These are phyloP conservation scores for Leccinum huronense DNA, from an alignment of 1,284 basidiomycete genomes.

Conservation along the genomic window DNA sequence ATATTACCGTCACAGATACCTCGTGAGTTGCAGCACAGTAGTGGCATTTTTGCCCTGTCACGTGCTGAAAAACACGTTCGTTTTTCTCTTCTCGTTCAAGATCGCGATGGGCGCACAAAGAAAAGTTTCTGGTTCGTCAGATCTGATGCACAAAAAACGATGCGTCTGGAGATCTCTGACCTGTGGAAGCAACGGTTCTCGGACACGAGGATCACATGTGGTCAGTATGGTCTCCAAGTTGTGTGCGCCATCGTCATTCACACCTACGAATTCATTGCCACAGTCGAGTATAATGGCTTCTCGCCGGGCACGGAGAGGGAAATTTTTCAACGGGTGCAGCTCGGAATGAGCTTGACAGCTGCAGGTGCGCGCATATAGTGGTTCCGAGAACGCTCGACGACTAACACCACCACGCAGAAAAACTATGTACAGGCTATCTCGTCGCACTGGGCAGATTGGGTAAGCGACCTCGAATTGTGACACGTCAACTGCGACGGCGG, in stretches of 20 bases:
- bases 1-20: slow-evolving; percentile 42
- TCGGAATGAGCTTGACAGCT: slow-evolving; percentile 67
- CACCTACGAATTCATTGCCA: neutral
- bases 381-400: neutral
- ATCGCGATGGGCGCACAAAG: slow-evolving; percentile 49
- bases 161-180: slow-evolving; percentile 49
- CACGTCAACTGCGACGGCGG: slow-evolving; percentile 53
- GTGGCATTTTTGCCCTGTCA: neutral
- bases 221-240: slow-evolving; percentile 38
- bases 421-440: slow-evolving; percentile 61
- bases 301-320: slow-evolving; percentile 56
- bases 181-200: slow-evolving; percentile 49
- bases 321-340: slow-evolving; percentile 75
- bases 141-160: slow-evolving; percentile 41
- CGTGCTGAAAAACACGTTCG: slow-evolving; percentile 2
- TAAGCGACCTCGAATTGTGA: slow-evolving; percentile 50
- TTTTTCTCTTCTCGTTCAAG: slow-evolving; percentile 27
- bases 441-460: slow-evolving; percentile 58
- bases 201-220: slow-evolving; percentile 58
- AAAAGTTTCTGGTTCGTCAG: slow-evolving; percentile 60
- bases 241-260: slow-evolving; percentile 1
- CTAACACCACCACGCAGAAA: slow-evolving; percentile 45
- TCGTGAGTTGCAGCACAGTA: slow-evolving; percentile 37
- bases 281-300: slow-evolving; percentile 60
- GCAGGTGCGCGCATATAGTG: slow-evolving; percentile 46